A percentile compares a stretch with the other conserved stretches of the same genome.
Evolutionary conservation across 2,329 filamentous ascomycete genomes (phyloP).

Genomic region (Fusarium stilboides): DNA sequence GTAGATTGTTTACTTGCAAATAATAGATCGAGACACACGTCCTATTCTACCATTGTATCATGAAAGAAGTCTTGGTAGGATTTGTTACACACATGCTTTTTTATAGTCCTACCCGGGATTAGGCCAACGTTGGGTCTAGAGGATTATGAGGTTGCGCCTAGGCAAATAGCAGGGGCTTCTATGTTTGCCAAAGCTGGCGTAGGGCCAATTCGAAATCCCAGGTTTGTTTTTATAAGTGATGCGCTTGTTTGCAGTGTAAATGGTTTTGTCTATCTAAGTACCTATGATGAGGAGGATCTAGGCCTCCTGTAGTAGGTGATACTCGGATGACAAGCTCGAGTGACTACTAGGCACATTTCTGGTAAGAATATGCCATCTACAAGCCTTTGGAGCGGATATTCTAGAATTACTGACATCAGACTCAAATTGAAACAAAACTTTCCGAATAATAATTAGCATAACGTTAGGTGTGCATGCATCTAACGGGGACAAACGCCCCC

Average conservation of each 20-base stretch:
- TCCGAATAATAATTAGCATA: not conserved
- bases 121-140: not conserved
- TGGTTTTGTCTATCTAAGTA: too few species aligned
- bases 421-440: not conserved
- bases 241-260: too few species aligned
- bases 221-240: too few species aligned
- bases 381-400: not conserved
- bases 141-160: too few species aligned
- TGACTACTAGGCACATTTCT: not conserved
- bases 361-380: too few species aligned
- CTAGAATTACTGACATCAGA: not conserved
- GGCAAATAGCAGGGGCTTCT: too few species aligned
- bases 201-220: too few species aligned
- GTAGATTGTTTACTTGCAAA: not conserved
- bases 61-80: not conserved
- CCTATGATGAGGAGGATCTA: too few species aligned
- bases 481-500: conserved; percentile 45
- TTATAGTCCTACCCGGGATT: not conserved
- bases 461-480: conserved; percentile 42
- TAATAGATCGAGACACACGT: conserved; percentile 14
- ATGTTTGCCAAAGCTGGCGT: too few species aligned
- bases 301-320: too few species aligned
- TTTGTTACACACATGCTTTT: not conserved
- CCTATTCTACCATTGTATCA: not conserved
- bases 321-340: too few species aligned